Base-by-base conservation (phyloP, 164 flowering plant species). In the Taxillus chinensis region DNA sequence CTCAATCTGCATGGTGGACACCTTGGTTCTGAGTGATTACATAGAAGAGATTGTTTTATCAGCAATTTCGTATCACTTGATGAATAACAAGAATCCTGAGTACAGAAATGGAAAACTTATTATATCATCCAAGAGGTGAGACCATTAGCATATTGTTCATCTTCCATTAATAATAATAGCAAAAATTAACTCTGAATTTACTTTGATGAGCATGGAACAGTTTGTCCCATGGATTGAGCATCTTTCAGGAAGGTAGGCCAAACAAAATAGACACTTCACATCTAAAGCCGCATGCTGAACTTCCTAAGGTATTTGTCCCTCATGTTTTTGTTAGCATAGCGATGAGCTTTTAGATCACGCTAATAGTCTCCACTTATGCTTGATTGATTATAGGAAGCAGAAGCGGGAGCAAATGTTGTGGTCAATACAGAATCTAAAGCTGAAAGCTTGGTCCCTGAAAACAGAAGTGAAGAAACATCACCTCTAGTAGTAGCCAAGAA, bases 21-120 rank as follows among this genome's bases (percentile, higher is more conserved):
- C 96, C 8, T 63, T 79, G 76, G 77, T 73, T 69, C 81, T 93
- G 7, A 70, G 98, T 70, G 78, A 82, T 54, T 82, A 83, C 65
- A 87, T 93, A 40, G 92, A 93, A 75, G 99, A 93, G 79, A 81
- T 93, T 72, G 93, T 89, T 49, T 85, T 93, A 2, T 90, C 97
- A 2, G 99, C 99, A 17, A 73, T 93, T 62, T 87, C 99, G 15
- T 78, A 85, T 76, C 97, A 93, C 74, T 74, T 90, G 72, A 93
- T 84, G 95, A 89, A 83, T 58, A 89, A 79, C 70, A 84, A 81
- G 65, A 73, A 89, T 67, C 90, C 82, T 41, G 88, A 81, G 43
- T 93, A 87, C 77, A 78, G 93, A 66, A 89, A 87, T 73, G 99
- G 96, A 63, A 90, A 79, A 62, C 97, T 93, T 41, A 70, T 93